phyloP scores from a whole-genome alignment of 1,284 basidiomycete genomes.

The Lentinus polychrous region DNA sequence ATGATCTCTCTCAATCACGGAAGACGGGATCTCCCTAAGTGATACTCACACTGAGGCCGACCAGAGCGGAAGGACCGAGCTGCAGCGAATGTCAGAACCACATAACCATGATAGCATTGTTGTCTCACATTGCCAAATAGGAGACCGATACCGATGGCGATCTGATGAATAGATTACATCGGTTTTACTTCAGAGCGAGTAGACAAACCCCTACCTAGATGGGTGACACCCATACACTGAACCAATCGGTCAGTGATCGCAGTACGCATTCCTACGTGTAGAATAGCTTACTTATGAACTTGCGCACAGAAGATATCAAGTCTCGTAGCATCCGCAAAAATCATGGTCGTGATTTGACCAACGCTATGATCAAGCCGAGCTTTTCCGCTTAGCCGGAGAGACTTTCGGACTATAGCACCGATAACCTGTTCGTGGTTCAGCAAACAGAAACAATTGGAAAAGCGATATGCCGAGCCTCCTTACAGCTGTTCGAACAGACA shows the following conservation, averaged over 20 bases:
- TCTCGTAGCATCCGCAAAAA: constrained; percentile 52
- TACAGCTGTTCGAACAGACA: constrained; percentile 46
- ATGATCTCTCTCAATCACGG: neutral
- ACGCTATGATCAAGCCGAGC: constrained; percentile 53
- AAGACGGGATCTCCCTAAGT: too few species aligned
- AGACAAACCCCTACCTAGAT: constrained; percentile 35
- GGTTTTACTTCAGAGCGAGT: neutral
- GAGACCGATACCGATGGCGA: constrained; percentile 57
- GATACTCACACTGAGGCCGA: constrained; percentile 54
- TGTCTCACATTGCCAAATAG: constrained; percentile 47
- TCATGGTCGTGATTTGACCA: constrained; percentile 69
- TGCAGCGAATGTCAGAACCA: constrained; percentile 18
- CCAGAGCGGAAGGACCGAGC: constrained; percentile 65
- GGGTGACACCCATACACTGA: constrained; percentile 48
- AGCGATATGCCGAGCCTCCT: constrained; percentile 12
- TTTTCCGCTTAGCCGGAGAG: constrained; percentile 60
- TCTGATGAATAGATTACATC: constrained; percentile 31
- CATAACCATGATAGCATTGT: neutral
- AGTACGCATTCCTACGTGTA: neutral
- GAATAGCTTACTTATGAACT: constrained; percentile 41
- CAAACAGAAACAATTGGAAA: constrained; percentile 5
- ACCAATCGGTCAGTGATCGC: constrained; percentile 10
- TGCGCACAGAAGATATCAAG: constrained; percentile 41
- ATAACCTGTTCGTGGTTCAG: constrained; percentile 39
- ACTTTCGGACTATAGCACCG: constrained; percentile 65